Conservation (phyloP, 2,329 filamentous ascomycete species). For the Epichloe typhina region DNA sequence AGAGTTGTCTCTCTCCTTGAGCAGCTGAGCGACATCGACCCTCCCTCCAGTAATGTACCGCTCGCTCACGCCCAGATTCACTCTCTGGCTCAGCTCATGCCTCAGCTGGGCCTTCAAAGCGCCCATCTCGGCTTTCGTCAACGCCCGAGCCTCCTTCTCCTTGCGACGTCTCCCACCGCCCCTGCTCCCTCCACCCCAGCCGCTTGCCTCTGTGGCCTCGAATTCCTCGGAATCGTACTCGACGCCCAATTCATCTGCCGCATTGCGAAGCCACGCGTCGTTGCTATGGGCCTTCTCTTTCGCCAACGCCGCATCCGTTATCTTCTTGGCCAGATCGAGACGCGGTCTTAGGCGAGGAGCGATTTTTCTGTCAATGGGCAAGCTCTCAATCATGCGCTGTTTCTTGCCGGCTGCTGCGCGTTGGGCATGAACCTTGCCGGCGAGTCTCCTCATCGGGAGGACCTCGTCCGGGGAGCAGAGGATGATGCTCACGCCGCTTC, state of each 20-base stretch:
- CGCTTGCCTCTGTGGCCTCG: slow-evolving; percentile 57
- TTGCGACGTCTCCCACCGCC: slow-evolving; percentile 63
- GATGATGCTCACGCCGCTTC: slow-evolving; percentile 68
- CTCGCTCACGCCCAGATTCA: slow-evolving; percentile 83
- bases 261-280: slow-evolving; percentile 69
- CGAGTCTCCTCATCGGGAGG: slow-evolving; percentile 65
- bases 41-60: slow-evolving; percentile 69
- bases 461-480: slow-evolving; percentile 90
- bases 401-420: slow-evolving; percentile 30
- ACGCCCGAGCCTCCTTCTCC: slow-evolving; percentile 52
- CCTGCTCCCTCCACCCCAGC: slow-evolving; percentile 49
- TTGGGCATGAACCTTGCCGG: slow-evolving; percentile 72
- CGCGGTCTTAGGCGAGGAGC: slow-evolving; percentile 65
- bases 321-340: slow-evolving; percentile 68
- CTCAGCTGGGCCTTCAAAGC: slow-evolving; percentile 59
- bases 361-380: slow-evolving; percentile 73
- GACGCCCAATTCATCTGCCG: slow-evolving; percentile 84
- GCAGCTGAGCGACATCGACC: slow-evolving; percentile 68
- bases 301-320: slow-evolving; percentile 69
- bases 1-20: slow-evolving; percentile 44
- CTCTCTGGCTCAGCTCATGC: slow-evolving; percentile 53
- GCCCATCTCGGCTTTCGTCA: slow-evolving; percentile 63
- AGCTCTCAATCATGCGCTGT: slow-evolving; percentile 58
- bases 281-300: slow-evolving; percentile 80
- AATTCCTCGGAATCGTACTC: slow-evolving; percentile 89